Evolutionary conservation across 495 filamentous ascomycete genomes (phyloP).

Genomic region (Rostrohypoxylon terebratum): DNA sequence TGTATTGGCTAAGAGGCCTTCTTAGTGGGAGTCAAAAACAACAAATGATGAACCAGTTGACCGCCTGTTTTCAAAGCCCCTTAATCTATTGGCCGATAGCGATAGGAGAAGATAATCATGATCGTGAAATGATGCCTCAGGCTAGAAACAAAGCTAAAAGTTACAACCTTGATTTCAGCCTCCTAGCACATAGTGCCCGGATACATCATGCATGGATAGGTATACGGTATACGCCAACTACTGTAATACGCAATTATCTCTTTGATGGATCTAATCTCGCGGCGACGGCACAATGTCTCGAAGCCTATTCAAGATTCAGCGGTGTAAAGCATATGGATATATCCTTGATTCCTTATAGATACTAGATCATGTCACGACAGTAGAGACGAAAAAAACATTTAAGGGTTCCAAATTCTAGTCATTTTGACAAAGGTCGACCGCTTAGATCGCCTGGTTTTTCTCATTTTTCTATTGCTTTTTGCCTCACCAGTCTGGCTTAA

Average conservation of each 20-base stretch:
- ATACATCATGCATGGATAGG: no score
- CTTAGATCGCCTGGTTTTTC: constrained; percentile 28
- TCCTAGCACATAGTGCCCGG: background rate
- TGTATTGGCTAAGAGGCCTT: background rate
- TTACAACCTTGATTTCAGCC: constrained; percentile 6
- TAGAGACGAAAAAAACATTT: background rate
- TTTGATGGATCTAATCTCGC: background rate
- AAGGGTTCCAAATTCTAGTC: constrained; percentile 11
- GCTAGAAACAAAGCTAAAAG: background rate
- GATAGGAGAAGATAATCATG: background rate
- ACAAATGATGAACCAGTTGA: background rate
- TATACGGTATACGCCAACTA: background rate
- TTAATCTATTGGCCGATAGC: constrained; percentile 10
- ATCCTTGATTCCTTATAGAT: no score
- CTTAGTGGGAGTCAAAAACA: background rate
- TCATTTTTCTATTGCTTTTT: constrained; percentile 35
- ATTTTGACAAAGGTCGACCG: constrained; percentile 26
- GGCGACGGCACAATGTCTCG: background rate
- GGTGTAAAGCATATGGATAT: constrained; percentile 1
- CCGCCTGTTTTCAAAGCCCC: constrained; percentile 7
- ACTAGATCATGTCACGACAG: constrained; percentile 5
- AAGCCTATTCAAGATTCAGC: background rate
- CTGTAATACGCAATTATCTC: background rate
- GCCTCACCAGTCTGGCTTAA: constrained; percentile 34
- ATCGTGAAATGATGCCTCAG: background rate